Evolutionary conservation across 2,329 filamentous ascomycete genomes (phyloP), one percentile per base, ranked within the genome.

Genomic region (Harringtonia aguacate): DNA sequence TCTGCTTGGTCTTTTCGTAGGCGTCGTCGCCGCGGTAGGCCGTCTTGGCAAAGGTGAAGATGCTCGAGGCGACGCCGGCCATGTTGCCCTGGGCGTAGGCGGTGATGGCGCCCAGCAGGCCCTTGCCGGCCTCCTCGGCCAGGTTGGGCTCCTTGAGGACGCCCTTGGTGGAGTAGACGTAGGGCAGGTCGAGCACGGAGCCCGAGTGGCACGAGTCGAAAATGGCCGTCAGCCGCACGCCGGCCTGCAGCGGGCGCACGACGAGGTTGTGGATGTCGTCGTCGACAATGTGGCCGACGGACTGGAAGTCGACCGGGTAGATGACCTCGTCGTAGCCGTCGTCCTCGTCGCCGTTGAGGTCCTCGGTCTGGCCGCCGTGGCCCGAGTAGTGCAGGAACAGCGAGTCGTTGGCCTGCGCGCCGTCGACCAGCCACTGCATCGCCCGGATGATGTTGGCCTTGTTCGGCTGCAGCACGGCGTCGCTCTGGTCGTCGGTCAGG

Each of bases 41-140:
- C 59, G 88, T 85, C 71, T 95, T 95, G 64, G 94, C 79, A 57
- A 97, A 77, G 37, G 79, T 79, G 60, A 90, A 79, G n/a, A 92
- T 76, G 37, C 82, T 83, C 46, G 75, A 81, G 27, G 87, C 79
- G 61, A 95, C 88, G 50, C 86, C 79, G 47, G 79, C 77, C 54
- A 95, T 70, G 61, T 97, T 88, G 54, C 90, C 89, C 52, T 81
- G 77, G 41, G 85, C 81, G 63, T 94, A 95, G 15, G 84, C 80
- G 21, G 76, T 79, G 29, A 94, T 78, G 55, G 88, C 76, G 49
- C 75, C 74, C 47, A 88, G 69, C 49, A 88, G 66, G 43, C 84
- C 84, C 58, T 79, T 72, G 37, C 82, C 84, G 44, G 84, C 84
- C 63, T 88, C 84, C 66, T 86, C 86, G 61, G 82, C 83, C 58